Conservation (phyloP, 306 rosid genomes). For the Cyclanthera cordifolia region DNA sequence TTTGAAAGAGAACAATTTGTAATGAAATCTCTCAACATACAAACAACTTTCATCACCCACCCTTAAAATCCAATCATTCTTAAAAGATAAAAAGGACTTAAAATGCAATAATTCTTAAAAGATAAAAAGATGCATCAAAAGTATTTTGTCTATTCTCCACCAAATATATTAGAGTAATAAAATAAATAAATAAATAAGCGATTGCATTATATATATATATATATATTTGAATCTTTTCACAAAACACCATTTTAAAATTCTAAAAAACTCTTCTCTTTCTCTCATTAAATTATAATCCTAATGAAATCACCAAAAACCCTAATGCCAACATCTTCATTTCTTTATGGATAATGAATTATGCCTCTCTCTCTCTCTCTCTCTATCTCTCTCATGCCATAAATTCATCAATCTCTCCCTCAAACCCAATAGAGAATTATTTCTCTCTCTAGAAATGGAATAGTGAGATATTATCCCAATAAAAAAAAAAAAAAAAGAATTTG, state of each 20-base stretch:
- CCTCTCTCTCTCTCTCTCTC: too few species aligned
- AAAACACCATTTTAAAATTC: not conserved
- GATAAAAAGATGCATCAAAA: not conserved
- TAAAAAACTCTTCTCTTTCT: not conserved
- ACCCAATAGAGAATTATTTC: not conserved
- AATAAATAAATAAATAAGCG: not conserved
- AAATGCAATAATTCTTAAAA: not conserved
- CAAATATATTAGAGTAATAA: not conserved
- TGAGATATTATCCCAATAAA: not conserved
- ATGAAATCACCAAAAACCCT: not conserved
- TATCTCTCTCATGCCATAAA: not conserved
- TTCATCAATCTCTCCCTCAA: not conserved
- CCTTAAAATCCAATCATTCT: not conserved
- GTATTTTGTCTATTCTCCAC: constrained; percentile 7
- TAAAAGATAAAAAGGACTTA: too few species aligned
- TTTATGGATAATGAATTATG: not conserved
- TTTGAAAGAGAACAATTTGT: not conserved
- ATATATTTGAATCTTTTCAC: not conserved
- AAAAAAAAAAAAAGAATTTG: not conserved
- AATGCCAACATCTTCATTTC: not conserved
- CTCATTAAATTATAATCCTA: not conserved
- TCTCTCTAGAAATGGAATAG: not conserved
- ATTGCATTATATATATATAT: not conserved
- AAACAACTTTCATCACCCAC: constrained; percentile 9
- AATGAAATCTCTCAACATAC: not conserved